phyloP scores from a whole-genome alignment of 192 early-diverging fungal species.

The Backusella luteola region DNA sequence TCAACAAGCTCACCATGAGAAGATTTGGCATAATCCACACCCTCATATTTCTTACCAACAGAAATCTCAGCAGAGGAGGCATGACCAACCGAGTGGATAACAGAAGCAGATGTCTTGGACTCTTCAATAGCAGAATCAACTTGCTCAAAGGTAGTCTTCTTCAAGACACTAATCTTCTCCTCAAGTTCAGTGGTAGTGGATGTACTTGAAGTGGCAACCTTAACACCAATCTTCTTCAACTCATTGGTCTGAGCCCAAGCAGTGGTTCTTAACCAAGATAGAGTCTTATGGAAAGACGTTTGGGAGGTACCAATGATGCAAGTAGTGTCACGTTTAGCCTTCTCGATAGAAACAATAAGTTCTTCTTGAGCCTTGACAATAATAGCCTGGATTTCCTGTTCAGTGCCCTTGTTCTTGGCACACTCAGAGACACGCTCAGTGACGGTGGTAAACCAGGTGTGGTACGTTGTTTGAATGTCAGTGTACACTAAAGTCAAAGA shows the following conservation, averaged over 20 bases:
- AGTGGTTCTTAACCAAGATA: constrained; percentile 13
- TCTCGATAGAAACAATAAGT: not conserved
- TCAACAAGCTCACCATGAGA: not conserved
- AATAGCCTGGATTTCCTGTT: not conserved
- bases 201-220: not conserved
- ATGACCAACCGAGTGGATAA: not conserved
- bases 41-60: constrained; percentile 8
- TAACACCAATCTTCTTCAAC: constrained; percentile 7
- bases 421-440: constrained; percentile 7
- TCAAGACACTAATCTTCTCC: not conserved
- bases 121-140: constrained; percentile 10
- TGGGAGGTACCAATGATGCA: not conserved
- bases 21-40: constrained; percentile 8
- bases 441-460: constrained; percentile 6
- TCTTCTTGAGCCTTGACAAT: constrained; percentile 3
- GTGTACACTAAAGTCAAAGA: not conserved
- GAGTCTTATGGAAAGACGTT: constrained; percentile 5
- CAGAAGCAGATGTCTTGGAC: not conserved
- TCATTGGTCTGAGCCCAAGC: constrained; percentile 3
- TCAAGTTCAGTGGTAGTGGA: not conserved
- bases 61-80: not conserved
- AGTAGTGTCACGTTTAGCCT: constrained; percentile 1
- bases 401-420: constrained; percentile 5
- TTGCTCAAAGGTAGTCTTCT: not conserved
- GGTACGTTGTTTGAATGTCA: not conserved